phyloP scores from a whole-genome alignment of 1,284 basidiomycete species.

The Cutaneotrichosporon cyanovorans region DNA sequence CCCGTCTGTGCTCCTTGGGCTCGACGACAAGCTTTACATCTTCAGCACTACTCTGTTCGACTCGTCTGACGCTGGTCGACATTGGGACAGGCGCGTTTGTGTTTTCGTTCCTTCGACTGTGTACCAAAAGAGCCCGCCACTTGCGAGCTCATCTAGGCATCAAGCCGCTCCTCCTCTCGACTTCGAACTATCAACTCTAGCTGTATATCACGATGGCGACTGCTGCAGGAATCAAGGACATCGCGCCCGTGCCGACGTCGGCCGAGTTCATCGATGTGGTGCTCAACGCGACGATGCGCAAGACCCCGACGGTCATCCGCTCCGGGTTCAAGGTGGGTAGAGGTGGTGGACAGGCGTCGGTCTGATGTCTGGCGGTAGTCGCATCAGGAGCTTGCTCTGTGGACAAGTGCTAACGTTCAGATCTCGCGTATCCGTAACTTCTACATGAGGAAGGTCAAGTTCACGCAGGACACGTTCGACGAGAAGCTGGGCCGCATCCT shows the following conservation, averaged over 20 bases:
- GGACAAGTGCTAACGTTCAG: too few species aligned
- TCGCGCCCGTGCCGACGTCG: slow-evolving; percentile 93
- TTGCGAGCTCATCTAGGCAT: too few species aligned
- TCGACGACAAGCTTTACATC: too few species aligned
- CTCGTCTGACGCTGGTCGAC: too few species aligned
- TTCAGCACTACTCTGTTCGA: too few species aligned
- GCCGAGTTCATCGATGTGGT: slow-evolving; percentile 91
- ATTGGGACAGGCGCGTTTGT: too few species aligned
- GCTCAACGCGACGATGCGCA: slow-evolving; percentile 78
- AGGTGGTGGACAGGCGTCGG: too few species aligned
- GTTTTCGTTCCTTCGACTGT: too few species aligned
- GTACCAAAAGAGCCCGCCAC: too few species aligned
- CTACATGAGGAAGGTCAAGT: slow-evolving; percentile 99
- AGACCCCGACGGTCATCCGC: slow-evolving; percentile 96
- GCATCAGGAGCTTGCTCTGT: background rate
- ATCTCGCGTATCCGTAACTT: slow-evolving; percentile 58
- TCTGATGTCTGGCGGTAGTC: too few species aligned
- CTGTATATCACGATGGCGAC: slow-evolving; percentile 36
- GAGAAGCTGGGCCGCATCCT: slow-evolving; percentile 93
- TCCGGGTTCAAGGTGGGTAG: slow-evolving; percentile 72
- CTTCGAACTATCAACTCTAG: background rate
- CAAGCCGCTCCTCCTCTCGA: background rate
- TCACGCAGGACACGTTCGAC: slow-evolving; percentile 94
- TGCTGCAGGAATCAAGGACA: slow-evolving; percentile 69
- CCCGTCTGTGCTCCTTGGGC: too few species aligned